Evolutionary conservation across 1,284 basidiomycete species (phyloP).

Genomic region (Ceratobasidium sp.): DNA sequence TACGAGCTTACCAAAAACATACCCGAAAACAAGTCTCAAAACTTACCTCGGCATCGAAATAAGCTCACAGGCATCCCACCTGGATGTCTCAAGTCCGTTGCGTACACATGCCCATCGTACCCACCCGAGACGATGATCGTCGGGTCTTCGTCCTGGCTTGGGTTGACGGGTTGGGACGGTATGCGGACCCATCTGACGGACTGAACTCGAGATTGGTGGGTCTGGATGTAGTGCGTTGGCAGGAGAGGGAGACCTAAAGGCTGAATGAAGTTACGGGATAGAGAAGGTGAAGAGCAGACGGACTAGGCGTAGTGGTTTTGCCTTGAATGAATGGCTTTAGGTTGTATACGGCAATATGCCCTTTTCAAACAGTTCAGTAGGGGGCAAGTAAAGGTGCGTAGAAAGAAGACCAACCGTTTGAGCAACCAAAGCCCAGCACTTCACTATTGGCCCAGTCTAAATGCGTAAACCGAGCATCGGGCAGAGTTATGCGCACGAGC

Average conservation of each 20-base stretch:
- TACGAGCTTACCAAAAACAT: conserved; percentile 56
- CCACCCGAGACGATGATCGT: conserved; percentile 80
- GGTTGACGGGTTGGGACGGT: conserved; percentile 69
- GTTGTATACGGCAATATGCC: conserved; percentile 81
- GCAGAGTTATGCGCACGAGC: conserved; percentile 75
- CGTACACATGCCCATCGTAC: conserved; percentile 79
- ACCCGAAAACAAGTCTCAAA: background rate
- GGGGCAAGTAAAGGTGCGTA: background rate
- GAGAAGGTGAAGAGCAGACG: background rate
- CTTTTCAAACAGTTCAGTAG: conserved; percentile 59
- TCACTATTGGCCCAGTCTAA: conserved; percentile 91
- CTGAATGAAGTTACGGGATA: too few species aligned
- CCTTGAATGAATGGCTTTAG: conserved; percentile 59
- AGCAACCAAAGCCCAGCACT: conserved; percentile 81
- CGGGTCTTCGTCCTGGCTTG: conserved; percentile 69
- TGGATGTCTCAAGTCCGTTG: conserved; percentile 81
- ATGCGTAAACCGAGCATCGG: conserved; percentile 78
- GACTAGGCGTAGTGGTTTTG: conserved; percentile 1
- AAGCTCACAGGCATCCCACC: conserved; percentile 67
- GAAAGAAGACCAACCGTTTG: conserved; percentile 71
- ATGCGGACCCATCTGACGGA: conserved; percentile 78
- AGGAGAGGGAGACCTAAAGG: too few species aligned
- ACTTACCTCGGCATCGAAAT: conserved; percentile 75
- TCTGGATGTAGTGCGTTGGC: conserved; percentile 77
- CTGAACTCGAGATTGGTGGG: conserved; percentile 85